Evolutionary conservation across 495 filamentous ascomycete genomes (phyloP), one percentile per base, ranked within the genome.

Genomic region (Tuber microsphaerosporum): DNA sequence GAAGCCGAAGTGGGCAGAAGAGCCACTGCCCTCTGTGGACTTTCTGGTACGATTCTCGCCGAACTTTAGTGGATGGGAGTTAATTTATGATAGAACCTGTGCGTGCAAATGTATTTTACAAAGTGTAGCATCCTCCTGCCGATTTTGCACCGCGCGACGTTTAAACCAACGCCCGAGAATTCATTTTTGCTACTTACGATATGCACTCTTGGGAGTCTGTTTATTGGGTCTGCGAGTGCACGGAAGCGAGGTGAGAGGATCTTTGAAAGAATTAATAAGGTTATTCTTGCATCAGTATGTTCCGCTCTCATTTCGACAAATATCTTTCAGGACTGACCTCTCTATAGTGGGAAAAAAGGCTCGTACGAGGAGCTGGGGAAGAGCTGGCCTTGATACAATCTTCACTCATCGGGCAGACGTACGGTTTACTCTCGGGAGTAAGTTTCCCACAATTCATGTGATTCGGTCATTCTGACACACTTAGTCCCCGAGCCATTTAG

Each of bases 401-500:
- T 19, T 74, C 78, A 22, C 34, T 77, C 4, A 69, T 81, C 44
- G 78, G 74, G 9, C 78, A 81, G 46, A 80, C 75, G 17, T 81
- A 80, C 75, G 79, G 71, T 4, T n/a, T 80, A 10, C 65, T 81
- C 20, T 81, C 78, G 6, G 79, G 79, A 19, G 76, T 78, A 68
- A 71, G 75, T 41, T 65, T 65, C 12, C 26, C 56, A 34, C 56
- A 7, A 19, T 17, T 8, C 26, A 41, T 56, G n/a, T 39, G 31
- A 34, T 48, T 51, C 34, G 31, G 14, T 51, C 1, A 69, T 75
- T 48, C 51, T 74, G 16, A 76, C 26, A 42, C 10, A 41, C n/a
- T 7, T 22, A 78, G 77, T 69, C 71, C 26, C 56, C 79, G 16
- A 81, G 70, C 51, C 75, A 81, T 69, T 70, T 81, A 26, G 75